phyloP scores from a whole-genome alignment of 257 asterid genomes.

The Nicotiana tabacum region DNA sequence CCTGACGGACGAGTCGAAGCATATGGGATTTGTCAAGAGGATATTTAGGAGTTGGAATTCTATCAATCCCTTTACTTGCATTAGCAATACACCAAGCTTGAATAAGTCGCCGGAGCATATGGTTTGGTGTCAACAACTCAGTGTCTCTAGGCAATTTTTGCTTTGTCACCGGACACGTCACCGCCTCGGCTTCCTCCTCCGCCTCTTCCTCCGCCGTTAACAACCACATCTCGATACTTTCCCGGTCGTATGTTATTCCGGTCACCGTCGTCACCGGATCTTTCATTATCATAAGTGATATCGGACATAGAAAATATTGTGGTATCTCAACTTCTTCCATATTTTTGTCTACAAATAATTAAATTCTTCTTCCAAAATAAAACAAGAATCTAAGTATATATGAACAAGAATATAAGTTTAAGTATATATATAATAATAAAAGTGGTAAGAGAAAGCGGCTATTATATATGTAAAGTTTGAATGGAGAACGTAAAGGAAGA shows the following conservation, averaged over 20 bases:
- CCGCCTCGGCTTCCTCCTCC: slow-evolving; percentile 12
- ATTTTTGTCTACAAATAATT: neutral
- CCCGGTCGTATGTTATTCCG: slow-evolving; percentile 69
- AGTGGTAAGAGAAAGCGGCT: slow-evolving; percentile 41
- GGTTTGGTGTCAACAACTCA: slow-evolving; percentile 53
- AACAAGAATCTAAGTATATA: slow-evolving; percentile 1
- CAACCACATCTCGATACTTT: slow-evolving; percentile 57
- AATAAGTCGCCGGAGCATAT: slow-evolving; percentile 51
- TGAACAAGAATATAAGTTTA: neutral
- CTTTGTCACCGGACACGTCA: slow-evolving; percentile 56
- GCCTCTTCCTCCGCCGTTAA: slow-evolving; percentile 18
- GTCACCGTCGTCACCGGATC: slow-evolving; percentile 59
- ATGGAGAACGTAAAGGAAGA: slow-evolving; percentile 12
- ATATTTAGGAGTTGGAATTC: slow-evolving; percentile 36
- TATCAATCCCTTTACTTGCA: slow-evolving; percentile 22
- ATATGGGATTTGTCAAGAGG: slow-evolving; percentile 20
- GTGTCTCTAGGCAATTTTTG: slow-evolving; percentile 29
- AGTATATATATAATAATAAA: neutral
- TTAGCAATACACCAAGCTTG: slow-evolving; percentile 48
- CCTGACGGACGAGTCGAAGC: slow-evolving; percentile 21
- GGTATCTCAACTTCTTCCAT: slow-evolving; percentile 47
- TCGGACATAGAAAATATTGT: slow-evolving; percentile 53
- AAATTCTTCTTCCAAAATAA: neutral
- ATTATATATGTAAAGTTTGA: slow-evolving; percentile 14
- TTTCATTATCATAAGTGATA: slow-evolving; percentile 65